Conservation (phyloP, 805 yeast species). For the Candida adriatica region DNA sequence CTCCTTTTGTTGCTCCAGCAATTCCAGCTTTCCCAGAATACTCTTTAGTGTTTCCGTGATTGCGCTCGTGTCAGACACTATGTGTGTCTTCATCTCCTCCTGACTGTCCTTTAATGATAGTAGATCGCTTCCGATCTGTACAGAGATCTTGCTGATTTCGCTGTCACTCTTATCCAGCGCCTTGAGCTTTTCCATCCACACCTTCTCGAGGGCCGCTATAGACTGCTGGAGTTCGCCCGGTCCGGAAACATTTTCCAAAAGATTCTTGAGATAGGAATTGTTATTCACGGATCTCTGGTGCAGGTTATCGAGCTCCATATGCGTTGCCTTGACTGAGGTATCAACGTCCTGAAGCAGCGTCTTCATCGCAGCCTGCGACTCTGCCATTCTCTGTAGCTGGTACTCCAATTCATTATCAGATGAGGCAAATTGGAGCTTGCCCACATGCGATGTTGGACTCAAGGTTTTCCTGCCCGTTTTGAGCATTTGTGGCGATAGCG, state of each 20-base stretch:
- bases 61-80: no score
- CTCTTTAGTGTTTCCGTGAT: no score
- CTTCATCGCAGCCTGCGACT: slow-evolving; percentile 25
- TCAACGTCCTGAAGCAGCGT: slow-evolving; percentile 23
- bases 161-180: not conserved
- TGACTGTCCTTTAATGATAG: no score
- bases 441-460: slow-evolving; percentile 15
- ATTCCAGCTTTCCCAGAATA: not conserved
- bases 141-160: no score
- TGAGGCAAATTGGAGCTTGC: slow-evolving; percentile 19
- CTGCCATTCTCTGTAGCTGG: slow-evolving; percentile 23
- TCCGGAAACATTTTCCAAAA: slow-evolving; percentile 17
- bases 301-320: slow-evolving; percentile 21
- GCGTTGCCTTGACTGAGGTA: slow-evolving; percentile 23
- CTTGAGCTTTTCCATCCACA: not conserved
- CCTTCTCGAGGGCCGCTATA: slow-evolving; percentile 1
- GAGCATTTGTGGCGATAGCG: slow-evolving; percentile 33
- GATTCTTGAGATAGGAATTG: slow-evolving; percentile 22
- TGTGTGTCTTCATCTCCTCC: no score
- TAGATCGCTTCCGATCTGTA: no score
- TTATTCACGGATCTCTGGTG: slow-evolving; percentile 24
- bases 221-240: slow-evolving; percentile 1
- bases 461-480: slow-evolving; percentile 9
- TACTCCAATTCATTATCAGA: slow-evolving; percentile 20
- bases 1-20: not conserved